phyloP scores from a whole-genome alignment of 345 rosid genomes.

The Euphorbia lathyris region DNA sequence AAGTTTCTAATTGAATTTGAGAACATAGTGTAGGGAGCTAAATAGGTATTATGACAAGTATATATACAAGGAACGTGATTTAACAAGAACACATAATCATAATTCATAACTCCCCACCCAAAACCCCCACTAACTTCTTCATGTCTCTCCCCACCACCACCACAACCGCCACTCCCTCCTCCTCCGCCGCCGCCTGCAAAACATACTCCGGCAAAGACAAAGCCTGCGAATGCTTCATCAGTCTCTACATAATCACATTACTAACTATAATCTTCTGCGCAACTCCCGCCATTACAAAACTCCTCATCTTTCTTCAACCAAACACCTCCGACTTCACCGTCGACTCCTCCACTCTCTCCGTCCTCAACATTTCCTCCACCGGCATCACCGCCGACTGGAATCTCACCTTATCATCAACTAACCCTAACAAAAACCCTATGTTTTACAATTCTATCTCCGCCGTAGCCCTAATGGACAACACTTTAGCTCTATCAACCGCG shows the following conservation, averaged over 20 bases:
- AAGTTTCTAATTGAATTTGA: too few species aligned
- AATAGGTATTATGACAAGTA: too few species aligned
- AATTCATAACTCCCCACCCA: background rate
- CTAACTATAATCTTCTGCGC: background rate
- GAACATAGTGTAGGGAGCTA: too few species aligned
- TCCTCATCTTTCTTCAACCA: background rate
- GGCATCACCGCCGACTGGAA: background rate
- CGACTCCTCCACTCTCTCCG: background rate
- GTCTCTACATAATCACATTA: background rate
- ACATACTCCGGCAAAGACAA: background rate
- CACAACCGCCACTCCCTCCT: background rate
- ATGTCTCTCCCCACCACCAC: constrained; percentile 7
- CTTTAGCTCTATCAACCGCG: too few species aligned
- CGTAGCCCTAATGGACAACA: too few species aligned
- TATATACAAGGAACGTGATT: background rate
- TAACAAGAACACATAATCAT: background rate
- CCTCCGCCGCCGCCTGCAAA: background rate
- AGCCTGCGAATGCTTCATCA: background rate
- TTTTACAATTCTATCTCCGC: too few species aligned
- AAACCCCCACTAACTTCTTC: background rate
- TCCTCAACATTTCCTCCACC: background rate
- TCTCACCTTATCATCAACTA: background rate
- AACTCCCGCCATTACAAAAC: background rate
- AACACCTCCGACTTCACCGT: background rate
- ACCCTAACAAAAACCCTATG: too few species aligned